Evolutionary conservation across 2,329 filamentous ascomycete species (phyloP), one percentile per base, ranked within the genome.

Genomic region (Colletotrichum australisinense): DNA sequence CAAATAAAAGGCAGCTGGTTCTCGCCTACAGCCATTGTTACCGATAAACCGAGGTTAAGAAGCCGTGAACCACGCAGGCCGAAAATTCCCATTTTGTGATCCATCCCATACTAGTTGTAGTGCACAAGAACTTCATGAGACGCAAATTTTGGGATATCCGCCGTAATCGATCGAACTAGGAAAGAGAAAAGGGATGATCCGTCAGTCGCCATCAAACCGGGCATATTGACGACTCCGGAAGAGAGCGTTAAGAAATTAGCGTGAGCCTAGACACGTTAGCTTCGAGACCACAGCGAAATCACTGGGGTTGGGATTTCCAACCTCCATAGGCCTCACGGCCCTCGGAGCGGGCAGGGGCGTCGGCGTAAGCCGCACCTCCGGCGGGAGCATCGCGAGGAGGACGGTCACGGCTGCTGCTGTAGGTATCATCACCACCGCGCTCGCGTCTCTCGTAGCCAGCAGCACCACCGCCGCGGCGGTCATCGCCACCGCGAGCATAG

Each of bases 371-470:
- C 63, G 82, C 79, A 56, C 80, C 80, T 46, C 79, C 80, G 46
- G 80, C 76, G 58, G 82, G 81, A 49, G 81, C 78, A 53, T 86
- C 84, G 46, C 84, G 83, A 38, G 83, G 84, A 55, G 81, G 77
- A 68, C 81, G 78, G 46, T 85, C 83, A 59, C 85, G 84, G 28
- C 86, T 84, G 64, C 79, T 79, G 28, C 62, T 64, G 62, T 69
- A 62, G 56, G 71, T 60, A 32, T 73, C 63, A n/a, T 73, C 70
- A 24, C 69, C 68, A 65, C 79, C 81, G 65, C 87, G 86, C 65
- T 90, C 87, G 62, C 88, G 88, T 72, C 86, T 84, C 19, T 88
- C 88, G 73, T 88, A 87, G 53, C 85, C 85, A 74, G 85, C 83
- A 26, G 62, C 62, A 28, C 88, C 64, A 75, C 80, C 76, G 69